A percentile compares a stretch with the other conserved stretches of the same genome.
Evolutionary conservation across 805 yeast genomes (phyloP).

Genomic region (Suhomyces prunicola): DNA sequence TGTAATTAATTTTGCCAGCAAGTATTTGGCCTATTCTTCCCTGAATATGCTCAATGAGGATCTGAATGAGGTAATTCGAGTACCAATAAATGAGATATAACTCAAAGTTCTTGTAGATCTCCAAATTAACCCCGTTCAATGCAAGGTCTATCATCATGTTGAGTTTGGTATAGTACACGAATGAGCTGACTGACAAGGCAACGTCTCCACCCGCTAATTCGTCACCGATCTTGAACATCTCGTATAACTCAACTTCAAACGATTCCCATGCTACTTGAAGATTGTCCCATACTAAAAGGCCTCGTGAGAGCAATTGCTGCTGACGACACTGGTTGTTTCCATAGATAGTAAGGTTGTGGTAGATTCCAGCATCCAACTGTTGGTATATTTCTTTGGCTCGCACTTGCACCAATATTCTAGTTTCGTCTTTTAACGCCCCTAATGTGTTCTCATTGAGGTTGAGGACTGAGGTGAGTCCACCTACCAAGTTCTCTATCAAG

Average conservation of each 20-base stretch:
- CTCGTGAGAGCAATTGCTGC: slow-evolving; percentile 65
- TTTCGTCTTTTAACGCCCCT: slow-evolving; percentile 5
- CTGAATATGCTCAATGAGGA: slow-evolving; percentile 41
- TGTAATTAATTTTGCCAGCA: slow-evolving; percentile 30
- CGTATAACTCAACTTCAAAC: slow-evolving; percentile 49
- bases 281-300: slow-evolving; percentile 66
- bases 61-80: slow-evolving; percentile 45
- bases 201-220: slow-evolving; percentile 28
- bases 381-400: slow-evolving; percentile 1
- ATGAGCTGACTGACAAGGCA: slow-evolving; percentile 67
- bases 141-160: slow-evolving; percentile 69
- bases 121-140: slow-evolving; percentile 71
- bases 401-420: slow-evolving; percentile 1
- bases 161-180: slow-evolving; percentile 64
- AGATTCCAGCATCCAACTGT: slow-evolving; percentile 46
- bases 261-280: slow-evolving; percentile 72
- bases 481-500: slow-evolving; percentile 44
- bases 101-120: slow-evolving; percentile 72
- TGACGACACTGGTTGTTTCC: slow-evolving; percentile 74
- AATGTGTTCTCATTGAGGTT: slow-evolving; percentile 14
- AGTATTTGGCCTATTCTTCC: slow-evolving; percentile 35
- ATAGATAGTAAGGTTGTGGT: slow-evolving; percentile 26
- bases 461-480: slow-evolving; percentile 33
- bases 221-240: slow-evolving; percentile 37
- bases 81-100: slow-evolving; percentile 67